Conservation (phyloP, 345 rosid genomes). For the Salix koriyanagi region DNA sequence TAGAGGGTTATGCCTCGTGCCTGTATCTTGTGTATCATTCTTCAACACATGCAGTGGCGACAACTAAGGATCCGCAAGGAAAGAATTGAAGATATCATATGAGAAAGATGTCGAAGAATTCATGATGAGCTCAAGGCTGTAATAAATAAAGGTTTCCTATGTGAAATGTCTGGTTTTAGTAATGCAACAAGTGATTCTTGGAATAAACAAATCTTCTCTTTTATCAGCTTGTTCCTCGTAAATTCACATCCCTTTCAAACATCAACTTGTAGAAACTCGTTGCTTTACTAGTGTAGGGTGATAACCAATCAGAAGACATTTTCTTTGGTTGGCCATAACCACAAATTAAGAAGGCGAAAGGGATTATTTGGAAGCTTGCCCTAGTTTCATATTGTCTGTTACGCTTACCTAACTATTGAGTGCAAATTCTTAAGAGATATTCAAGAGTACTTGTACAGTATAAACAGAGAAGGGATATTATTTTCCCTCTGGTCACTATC, state of each 20-base stretch:
- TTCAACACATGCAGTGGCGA: not conserved
- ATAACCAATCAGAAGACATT: no score
- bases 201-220: not conserved
- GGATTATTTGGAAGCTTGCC: not conserved
- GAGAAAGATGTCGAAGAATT: not conserved
- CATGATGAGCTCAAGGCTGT: not conserved
- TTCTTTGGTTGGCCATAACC: no score
- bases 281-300: no score
- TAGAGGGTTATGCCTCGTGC: slow-evolving; percentile 39
- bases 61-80: not conserved
- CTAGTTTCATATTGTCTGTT: not conserved
- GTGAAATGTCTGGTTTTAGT: not conserved
- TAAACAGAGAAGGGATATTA: not conserved
- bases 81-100: not conserved
- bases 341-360: no score
- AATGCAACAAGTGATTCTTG: not conserved
- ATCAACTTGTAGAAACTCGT: no score
- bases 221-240: not conserved
- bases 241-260: not conserved
- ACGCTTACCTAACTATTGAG: not conserved
- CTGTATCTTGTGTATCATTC: slow-evolving; percentile 26
- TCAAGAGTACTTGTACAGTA: not conserved
- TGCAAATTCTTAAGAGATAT: not conserved
- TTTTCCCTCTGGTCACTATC: not conserved
- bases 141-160: not conserved